Base-by-base conservation (phyloP, 495 filamentous ascomycete genomes). In the Aspergillus avenaceus region DNA sequence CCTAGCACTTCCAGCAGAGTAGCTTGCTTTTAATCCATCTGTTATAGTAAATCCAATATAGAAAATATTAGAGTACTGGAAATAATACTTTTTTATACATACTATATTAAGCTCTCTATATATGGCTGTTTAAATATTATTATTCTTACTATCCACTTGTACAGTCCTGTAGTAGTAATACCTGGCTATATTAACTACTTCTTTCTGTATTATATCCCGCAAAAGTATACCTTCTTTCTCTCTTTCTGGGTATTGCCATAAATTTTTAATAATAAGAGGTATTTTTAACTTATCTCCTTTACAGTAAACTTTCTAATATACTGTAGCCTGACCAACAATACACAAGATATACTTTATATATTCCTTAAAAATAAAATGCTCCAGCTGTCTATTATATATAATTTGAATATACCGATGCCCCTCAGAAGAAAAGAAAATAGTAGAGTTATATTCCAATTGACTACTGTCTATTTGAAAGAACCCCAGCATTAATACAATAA, bases 251-350 rank as follows among this genome's bases (percentile, higher is more conserved):
- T 71, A 72, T 48, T 78, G 73, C 74, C 65, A 79, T 8, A 66
- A 77, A 52, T 78, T 75, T 59, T 78, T 79, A 41, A 77, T 64
- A 5, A 76, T 62, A 46, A 80, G 60, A 18, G 59, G 59, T 25
- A 14, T 64, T 48, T 49, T 40, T 54, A 54, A 61, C 13, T 59
- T 13, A 42, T 76, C 44, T 32, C 52, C 62, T 54, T 75, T 59
- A 28, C 32, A 12, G 27, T 77, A 48, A 27, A 65, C 75, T 59
- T 65, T 73, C 70, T 64, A 78, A 44, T 67, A 77, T 27, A 65
- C 76, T 27, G 73, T 76, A 5, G 68, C 74, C 44, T 70, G 60
- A 48, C 75, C 69, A 41, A 64, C 65, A 8, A 77, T 56, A 61
- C 51, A 67, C 21, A 55, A 37, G 38, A 52, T 52, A 5, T 62